These are phyloP conservation scores for Eragrostis nindensis DNA, from an alignment of 176 grass and related monocot genomes.

Conservation along the genomic window DNA sequence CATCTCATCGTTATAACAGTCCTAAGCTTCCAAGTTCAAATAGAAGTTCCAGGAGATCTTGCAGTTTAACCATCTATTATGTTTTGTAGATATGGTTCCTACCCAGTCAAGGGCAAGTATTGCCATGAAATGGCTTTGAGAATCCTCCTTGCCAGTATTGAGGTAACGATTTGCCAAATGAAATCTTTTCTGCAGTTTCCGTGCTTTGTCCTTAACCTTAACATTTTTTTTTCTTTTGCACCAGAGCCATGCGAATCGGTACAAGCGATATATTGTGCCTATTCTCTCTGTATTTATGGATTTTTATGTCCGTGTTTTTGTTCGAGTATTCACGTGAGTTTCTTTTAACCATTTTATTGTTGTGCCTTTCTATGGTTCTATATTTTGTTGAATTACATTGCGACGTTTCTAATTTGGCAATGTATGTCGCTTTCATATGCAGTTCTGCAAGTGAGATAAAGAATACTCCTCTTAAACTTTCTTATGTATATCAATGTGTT, in stretches of 20 bases:
- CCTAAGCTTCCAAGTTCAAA: neutral
- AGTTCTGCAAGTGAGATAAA: conserved; percentile 95
- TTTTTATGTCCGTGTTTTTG: conserved; percentile 98
- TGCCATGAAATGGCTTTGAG: conserved; percentile 99
- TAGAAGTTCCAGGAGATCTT: conserved; percentile 22
- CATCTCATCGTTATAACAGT: neutral
- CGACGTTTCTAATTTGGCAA: conserved; percentile 28
- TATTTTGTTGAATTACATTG: conserved; percentile 28
- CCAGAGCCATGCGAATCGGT: conserved; percentile 95
- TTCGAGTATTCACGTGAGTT: conserved; percentile 93
- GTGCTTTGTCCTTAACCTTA: conserved; percentile 35
- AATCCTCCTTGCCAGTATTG: conserved; percentile 96
- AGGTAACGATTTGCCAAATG: conserved; percentile 57
- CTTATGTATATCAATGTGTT: conserved; percentile 93
- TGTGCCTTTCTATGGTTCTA: conserved; percentile 22
- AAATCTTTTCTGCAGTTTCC: neutral
- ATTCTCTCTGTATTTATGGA: conserved; percentile 94
- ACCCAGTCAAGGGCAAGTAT: conserved; percentile 93
- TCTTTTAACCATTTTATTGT: neutral
- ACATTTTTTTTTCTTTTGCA: conserved; percentile 45
- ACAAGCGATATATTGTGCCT: conserved; percentile 96
- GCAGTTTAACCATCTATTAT: conserved; percentile 36
- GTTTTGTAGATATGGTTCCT: conserved; percentile 88
- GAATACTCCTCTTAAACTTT: conserved; percentile 93
- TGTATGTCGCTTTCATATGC: conserved; percentile 39